These are phyloP conservation scores for Pezicula rhizophila DNA, from an alignment of 2,329 filamentous ascomycete genomes.

Conservation along the genomic window DNA sequence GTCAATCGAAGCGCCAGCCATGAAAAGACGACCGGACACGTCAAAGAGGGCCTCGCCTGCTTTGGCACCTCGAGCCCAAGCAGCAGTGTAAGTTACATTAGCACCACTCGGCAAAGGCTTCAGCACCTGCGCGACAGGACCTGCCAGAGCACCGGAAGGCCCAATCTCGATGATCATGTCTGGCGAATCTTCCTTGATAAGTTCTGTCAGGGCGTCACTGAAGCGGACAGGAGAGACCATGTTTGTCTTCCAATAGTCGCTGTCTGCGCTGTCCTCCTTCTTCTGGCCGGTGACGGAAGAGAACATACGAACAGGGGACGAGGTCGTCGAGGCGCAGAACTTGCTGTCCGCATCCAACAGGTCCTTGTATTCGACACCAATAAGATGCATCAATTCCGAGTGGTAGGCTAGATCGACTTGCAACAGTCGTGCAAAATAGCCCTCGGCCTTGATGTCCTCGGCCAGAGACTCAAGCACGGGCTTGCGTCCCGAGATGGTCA, in stretches of 20 bases:
- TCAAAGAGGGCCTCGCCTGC: constrained; percentile 38
- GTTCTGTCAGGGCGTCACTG: constrained; percentile 2
- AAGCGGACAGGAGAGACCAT: constrained; percentile 14
- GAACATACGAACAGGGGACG: background rate
- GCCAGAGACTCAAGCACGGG: constrained; percentile 11
- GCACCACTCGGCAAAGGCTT: constrained; percentile 26
- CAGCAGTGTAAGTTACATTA: constrained; percentile 16
- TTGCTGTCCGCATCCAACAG: background rate
- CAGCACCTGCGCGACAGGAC: constrained; percentile 23
- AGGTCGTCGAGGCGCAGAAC: background rate
- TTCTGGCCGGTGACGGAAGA: constrained; percentile 1
- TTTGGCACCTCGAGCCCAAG: constrained; percentile 45
- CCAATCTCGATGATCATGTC: constrained; percentile 26
- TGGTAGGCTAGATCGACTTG: constrained; percentile 35
- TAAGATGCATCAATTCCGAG: constrained; percentile 31
- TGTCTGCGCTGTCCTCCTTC: background rate
- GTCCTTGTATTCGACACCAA: constrained; percentile 3
- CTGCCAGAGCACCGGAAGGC: constrained; percentile 26
- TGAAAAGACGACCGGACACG: constrained; percentile 25
- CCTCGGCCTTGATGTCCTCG: constrained; percentile 25
- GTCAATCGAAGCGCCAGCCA: constrained; percentile 2
- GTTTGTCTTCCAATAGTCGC: constrained; percentile 11
- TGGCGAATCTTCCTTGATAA: background rate
- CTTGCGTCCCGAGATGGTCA: constrained; percentile 31
- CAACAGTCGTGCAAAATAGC: constrained; percentile 28